These are phyloP conservation scores for Sclerotinia nivalis DNA, from an alignment of 2,329 filamentous ascomycete genomes.

Conservation along the genomic window DNA sequence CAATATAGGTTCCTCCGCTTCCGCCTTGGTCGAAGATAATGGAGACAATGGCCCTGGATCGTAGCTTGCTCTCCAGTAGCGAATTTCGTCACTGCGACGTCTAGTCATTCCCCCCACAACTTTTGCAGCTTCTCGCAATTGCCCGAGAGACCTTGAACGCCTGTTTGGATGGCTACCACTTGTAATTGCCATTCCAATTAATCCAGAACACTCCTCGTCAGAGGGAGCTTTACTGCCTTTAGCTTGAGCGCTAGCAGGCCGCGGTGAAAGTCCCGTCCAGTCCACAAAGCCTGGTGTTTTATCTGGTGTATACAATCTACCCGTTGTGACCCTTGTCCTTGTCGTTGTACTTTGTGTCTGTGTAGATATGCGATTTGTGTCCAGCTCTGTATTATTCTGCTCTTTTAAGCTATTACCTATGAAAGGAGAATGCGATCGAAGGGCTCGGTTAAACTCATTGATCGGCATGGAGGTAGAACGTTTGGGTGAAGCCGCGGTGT, in stretches of 20 bases:
- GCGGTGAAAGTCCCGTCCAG: constrained; percentile 57
- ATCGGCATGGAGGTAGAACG: constrained; percentile 61
- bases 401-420: constrained; percentile 50
- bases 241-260: constrained; percentile 61
- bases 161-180: constrained; percentile 54
- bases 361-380: constrained; percentile 51
- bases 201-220: constrained; percentile 30
- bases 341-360: constrained; percentile 41
- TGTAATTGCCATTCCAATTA: constrained; percentile 62
- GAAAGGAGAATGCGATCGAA: constrained; percentile 62
- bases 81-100: constrained; percentile 63
- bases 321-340: constrained; percentile 46
- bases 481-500: constrained; percentile 47
- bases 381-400: constrained; percentile 51
- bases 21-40: constrained; percentile 50
- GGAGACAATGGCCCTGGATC: constrained; percentile 54
- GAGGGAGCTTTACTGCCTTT: constrained; percentile 47
- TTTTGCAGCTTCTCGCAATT: constrained; percentile 49
- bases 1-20: constrained; percentile 40
- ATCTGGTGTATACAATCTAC: constrained; percentile 45
- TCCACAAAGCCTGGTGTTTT: constrained; percentile 46
- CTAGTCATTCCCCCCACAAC: constrained; percentile 43
- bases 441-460: constrained; percentile 59
- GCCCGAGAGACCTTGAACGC: constrained; percentile 61
- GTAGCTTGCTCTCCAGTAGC: constrained; percentile 64